These are phyloP conservation scores for Vaucheria bursata DNA, from an alignment of 352 stramenopile species.

Conservation along the genomic window DNA sequence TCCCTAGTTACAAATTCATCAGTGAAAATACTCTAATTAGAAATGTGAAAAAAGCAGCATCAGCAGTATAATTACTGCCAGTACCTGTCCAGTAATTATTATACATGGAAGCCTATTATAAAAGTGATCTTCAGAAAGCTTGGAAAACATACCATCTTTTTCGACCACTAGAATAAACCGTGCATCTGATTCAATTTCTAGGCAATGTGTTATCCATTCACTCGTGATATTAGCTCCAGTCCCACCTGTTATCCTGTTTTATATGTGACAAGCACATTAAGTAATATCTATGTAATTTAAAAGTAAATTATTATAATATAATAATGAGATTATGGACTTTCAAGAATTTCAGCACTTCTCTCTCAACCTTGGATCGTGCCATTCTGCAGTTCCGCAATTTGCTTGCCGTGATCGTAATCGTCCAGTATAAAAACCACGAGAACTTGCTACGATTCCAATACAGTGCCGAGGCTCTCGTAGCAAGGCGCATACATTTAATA, in stretches of 20 bases:
- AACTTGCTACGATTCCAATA: slow-evolving; percentile 42
- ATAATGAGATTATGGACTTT: too few species aligned
- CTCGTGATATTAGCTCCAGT: slow-evolving; percentile 32
- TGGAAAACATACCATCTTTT: slow-evolving; percentile 43
- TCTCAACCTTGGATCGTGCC: slow-evolving; percentile 9
- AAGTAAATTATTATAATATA: too few species aligned
- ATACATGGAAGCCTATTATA: slow-evolving; percentile 42
- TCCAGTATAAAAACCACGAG: slow-evolving; percentile 36
- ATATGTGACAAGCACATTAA: too few species aligned
- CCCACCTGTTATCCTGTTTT: slow-evolving; percentile 8
- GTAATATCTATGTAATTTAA: too few species aligned
- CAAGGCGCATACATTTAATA: slow-evolving; percentile 34
- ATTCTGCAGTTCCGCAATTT: background rate
- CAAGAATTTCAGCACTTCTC: too few species aligned
- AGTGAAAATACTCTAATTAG: too few species aligned
- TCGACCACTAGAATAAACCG: slow-evolving; percentile 40
- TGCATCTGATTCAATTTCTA: slow-evolving; percentile 42
- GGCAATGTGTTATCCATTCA: slow-evolving; percentile 37
- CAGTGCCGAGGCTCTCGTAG: slow-evolving; percentile 42
- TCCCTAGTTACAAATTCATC: too few species aligned
- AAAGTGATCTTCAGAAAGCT: slow-evolving; percentile 32
- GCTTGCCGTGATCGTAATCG: slow-evolving; percentile 18
- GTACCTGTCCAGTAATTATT: slow-evolving; percentile 33
- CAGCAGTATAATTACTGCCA: too few species aligned
- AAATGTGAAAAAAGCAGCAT: too few species aligned